A percentile compares a stretch with the other conserved stretches of the same genome.
These are phyloP conservation scores for Tuber aestivum DNA, from an alignment of 495 filamentous ascomycete species.

Conservation along the genomic window DNA sequence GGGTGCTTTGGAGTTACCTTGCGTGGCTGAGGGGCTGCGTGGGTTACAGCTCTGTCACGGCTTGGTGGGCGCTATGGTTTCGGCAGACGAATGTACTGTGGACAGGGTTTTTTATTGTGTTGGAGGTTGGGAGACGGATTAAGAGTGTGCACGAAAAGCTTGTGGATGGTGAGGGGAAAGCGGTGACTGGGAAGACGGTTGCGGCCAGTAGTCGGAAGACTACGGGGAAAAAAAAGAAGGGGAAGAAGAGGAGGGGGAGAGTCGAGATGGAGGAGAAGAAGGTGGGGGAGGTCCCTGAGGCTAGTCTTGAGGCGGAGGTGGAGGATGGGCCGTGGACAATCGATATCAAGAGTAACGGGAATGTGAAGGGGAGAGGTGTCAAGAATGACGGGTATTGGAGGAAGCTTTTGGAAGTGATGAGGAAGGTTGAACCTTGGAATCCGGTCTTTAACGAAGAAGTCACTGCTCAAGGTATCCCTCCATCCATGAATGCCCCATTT, in stretches of 20 bases:
- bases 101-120: constrained; percentile 79
- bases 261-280: constrained; percentile 7
- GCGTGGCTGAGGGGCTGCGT: constrained; percentile 52
- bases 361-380: constrained; percentile 19
- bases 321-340: constrained; percentile 34
- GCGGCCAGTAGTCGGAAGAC: constrained; percentile 4
- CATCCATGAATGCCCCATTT: neutral
- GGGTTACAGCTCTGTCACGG: constrained; percentile 27
- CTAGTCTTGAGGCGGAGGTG: constrained; percentile 4
- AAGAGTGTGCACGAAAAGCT: constrained; percentile 43
- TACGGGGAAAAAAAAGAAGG: constrained; percentile 18
- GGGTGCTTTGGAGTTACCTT: constrained; percentile 61
- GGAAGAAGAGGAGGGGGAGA: constrained; percentile 15
- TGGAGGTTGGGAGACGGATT: constrained; percentile 56
- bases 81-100: constrained; percentile 96
- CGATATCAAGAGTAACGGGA: constrained; percentile 18
- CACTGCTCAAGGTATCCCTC: constrained; percentile 20
- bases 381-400: constrained; percentile 7
- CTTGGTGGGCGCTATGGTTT: constrained; percentile 58
- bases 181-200: constrained; percentile 1
- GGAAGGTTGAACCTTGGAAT: constrained; percentile 35
- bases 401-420: constrained; percentile 12
- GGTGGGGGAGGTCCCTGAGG: constrained; percentile 9
- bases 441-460: constrained; percentile 24
- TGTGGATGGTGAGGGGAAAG: constrained; percentile 7